Evolutionary conservation across 331 rosid species (phyloP), one percentile per base, ranked within the genome.

Genomic region (Ulmus americana): DNA sequence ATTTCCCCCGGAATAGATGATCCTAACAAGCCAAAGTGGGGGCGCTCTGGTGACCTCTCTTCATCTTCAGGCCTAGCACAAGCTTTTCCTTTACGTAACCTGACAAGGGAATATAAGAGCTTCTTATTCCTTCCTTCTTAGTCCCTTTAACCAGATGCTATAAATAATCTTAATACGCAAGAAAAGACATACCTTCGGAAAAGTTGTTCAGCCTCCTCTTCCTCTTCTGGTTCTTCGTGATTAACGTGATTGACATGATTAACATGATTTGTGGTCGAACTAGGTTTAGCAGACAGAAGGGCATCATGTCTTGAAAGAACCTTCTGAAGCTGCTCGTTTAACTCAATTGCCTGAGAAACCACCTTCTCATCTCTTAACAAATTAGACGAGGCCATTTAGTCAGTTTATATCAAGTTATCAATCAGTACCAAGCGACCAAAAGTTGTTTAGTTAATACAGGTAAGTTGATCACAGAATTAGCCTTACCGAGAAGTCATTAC

Each of bases 81-180:
- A 48, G 98, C 98, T 76, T 92, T 92, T 72, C 98, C 98, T 74
- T 92, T 92, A 48, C 95, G 95, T 72, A 92, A 78, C 84, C 98
- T 92, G 81, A 73, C 56, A 42, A 51, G 68, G 3, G 20, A 35
- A 49, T 58, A 5, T 1, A 53, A 2, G 45, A 18, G 28, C 46
- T 13, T 6, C 28, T 12, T n/a, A 2, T 1, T 22, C 6, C 20
- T 73, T 59, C 10, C 6, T 10, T 16, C n/a, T 28, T 13, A 5
- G 28, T 14, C 10, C 16, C 67, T 40, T 4, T 4, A 72, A 3
- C 12, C 13, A 8, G 35, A 7, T 9, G 45, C 45, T 44, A 38
- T 1, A 6, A 11, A 15, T 39, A 38, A n/a, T 42, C 49, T 14
- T 28, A 28, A 55, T 41, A 16, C 5, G 5, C 10, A 13, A 44